A percentile compares a stretch with the other conserved stretches of the same genome.
Evolutionary conservation across 2,329 filamentous ascomycete species (phyloP).

Genomic region (Nemania serpens): DNA sequence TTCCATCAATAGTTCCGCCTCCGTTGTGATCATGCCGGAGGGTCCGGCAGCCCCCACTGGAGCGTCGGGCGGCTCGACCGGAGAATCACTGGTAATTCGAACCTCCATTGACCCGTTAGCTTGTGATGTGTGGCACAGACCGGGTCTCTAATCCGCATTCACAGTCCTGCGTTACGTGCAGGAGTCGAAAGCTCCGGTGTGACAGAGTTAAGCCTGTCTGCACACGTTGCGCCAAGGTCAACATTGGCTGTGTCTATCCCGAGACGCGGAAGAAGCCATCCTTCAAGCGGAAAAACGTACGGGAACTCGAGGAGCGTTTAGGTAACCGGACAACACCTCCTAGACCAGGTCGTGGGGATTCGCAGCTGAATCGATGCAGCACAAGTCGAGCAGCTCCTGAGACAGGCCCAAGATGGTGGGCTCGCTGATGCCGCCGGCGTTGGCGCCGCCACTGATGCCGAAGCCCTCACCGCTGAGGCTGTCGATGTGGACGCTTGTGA

Average conservation of each 20-base stretch:
- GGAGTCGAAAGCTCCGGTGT: conserved; percentile 84
- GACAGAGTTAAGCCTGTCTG: conserved; percentile 81
- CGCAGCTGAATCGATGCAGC: conserved; percentile 51
- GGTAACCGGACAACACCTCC: conserved; percentile 55
- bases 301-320: conserved; percentile 83
- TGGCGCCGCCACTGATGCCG: conserved; percentile 25
- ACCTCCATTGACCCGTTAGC: conserved; percentile 12
- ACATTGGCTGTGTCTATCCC: conserved; percentile 83
- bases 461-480: conserved; percentile 35
- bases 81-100: conserved; percentile 35
- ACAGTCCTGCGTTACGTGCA: conserved; percentile 58
- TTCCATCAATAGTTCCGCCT: background rate
- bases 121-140: conserved; percentile 1
- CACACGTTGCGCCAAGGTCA: conserved; percentile 74
- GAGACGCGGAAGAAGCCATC: conserved; percentile 87
- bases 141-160: conserved; percentile 26
- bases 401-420: conserved; percentile 57
- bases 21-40: conserved; percentile 29
- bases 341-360: conserved; percentile 1
- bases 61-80: conserved; percentile 24
- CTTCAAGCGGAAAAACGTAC: conserved; percentile 87
- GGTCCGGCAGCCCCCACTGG: conserved; percentile 27
- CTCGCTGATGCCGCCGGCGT: background rate
- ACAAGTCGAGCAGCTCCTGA: conserved; percentile 81
- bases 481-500: conserved; percentile 32